A percentile compares a stretch with the other conserved stretches of the same genome.
These are phyloP conservation scores for Stephania japonica DNA, from an alignment of 164 flowering plant genomes.

Conservation along the genomic window DNA sequence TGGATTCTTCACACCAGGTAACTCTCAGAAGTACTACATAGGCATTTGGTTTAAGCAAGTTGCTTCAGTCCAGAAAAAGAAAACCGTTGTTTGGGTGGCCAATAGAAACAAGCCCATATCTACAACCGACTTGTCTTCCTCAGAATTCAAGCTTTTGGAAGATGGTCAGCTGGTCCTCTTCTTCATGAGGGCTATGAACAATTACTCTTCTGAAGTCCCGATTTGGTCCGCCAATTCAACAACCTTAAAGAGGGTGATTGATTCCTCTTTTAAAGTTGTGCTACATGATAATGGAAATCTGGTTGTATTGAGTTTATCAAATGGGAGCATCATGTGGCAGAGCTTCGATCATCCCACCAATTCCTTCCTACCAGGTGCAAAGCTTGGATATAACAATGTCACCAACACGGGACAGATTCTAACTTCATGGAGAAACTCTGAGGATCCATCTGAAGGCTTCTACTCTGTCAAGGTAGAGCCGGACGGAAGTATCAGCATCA, in stretches of 20 bases:
- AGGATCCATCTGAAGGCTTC: slow-evolving; percentile 48
- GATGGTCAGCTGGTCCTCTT: slow-evolving; percentile 53
- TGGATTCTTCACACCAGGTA: slow-evolving; percentile 24
- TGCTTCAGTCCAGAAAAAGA: not conserved
- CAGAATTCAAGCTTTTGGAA: slow-evolving; percentile 17
- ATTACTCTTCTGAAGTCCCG: slow-evolving; percentile 14
- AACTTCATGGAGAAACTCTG: slow-evolving; percentile 56
- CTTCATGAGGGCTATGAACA: slow-evolving; percentile 4
- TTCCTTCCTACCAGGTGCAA: too few species aligned
- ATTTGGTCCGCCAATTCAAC: slow-evolving; percentile 56
- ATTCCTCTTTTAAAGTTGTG: slow-evolving; percentile 25
- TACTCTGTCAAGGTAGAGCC: slow-evolving; percentile 22
- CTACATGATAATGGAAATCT: slow-evolving; percentile 55
- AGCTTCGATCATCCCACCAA: too few species aligned
- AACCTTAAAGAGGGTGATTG: slow-evolving; percentile 12
- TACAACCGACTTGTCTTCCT: slow-evolving; percentile 2
- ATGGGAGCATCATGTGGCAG: slow-evolving; percentile 24
- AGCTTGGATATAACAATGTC: too few species aligned
- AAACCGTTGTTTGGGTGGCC: slow-evolving; percentile 24
- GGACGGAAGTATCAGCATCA: too few species aligned
- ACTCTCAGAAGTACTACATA: slow-evolving; percentile 15
- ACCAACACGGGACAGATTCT: too few species aligned
- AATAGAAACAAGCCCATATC: slow-evolving; percentile 21
- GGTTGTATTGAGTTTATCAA: slow-evolving; percentile 11
- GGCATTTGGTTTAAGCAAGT: slow-evolving; percentile 19